Base-by-base conservation (phyloP, 805 yeast genomes). In the Diddensiella transvaalensis region DNA sequence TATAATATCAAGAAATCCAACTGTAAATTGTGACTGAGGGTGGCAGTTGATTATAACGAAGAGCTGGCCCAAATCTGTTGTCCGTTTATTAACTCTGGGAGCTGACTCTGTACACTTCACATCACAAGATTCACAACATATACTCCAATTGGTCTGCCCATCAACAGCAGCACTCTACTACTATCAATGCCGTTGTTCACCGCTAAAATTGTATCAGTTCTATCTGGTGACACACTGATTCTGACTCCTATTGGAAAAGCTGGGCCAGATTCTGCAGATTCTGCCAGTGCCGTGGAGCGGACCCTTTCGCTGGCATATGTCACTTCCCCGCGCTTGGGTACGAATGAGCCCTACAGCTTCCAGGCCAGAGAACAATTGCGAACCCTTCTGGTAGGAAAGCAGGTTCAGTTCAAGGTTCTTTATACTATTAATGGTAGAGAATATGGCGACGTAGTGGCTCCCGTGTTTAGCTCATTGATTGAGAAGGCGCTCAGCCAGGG, bases 201-300 rank as follows among this genome's bases (percentile, higher is more conserved):
- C 47, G 90, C 87, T 35, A 81, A 77, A 62, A 90, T 85, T 42
- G 84, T 83, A 60, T 73, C 79, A 40, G 87, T 84, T 15, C 61
- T 82, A 32, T 82, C 86, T 42, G 87, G 85, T 3, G 91, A 85
- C 66, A 80, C 89, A 10, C 56, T 85, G 33, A 76, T 84, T 36
- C 72, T 85, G 53, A 71, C 73, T 8, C 84, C 87, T 2, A 47
- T 59, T 22, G 8, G 8, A 8, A 35, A 35, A 18, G 54, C 63
- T 21, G 59, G 58, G n/a, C 48, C 61, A 11, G 60, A 56, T 15
- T 52, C 55, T 29, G 54, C 68, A 23, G 73, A 75, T 39, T 56
- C 76, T 15, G 32, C 32, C 32, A 26, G 11, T 26, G 32, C 32
- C 8, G 32, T 26, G 32, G 93, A 85, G 61, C 71, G 86, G 56